Percentiles rank a stretch among this genome's conserved stretches.
phyloP scores from a whole-genome alignment of 495 filamentous ascomycete species.

The Pseudotulostoma volvatum region DNA sequence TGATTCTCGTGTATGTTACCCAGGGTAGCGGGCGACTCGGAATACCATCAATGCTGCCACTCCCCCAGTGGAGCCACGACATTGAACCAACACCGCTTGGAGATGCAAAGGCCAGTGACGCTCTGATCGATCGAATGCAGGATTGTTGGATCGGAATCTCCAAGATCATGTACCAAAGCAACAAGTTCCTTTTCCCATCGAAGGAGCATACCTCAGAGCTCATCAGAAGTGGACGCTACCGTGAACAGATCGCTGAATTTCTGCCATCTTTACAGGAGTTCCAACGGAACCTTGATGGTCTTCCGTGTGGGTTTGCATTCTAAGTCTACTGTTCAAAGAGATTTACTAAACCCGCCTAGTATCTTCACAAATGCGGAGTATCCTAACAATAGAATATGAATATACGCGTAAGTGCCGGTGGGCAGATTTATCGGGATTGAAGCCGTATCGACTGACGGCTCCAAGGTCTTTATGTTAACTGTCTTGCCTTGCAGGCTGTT shows the following conservation, averaged over 20 bases:
- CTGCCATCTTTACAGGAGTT: slow-evolving; percentile 60
- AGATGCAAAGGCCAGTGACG: slow-evolving; percentile 14
- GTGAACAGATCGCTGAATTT: slow-evolving; percentile 61
- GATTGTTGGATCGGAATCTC: slow-evolving; percentile 87
- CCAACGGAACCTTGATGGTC: slow-evolving; percentile 53
- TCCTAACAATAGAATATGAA: slow-evolving; percentile 80
- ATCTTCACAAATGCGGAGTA: slow-evolving; percentile 59
- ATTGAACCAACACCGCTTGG: slow-evolving; percentile 18
- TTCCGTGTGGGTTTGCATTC: slow-evolving; percentile 3
- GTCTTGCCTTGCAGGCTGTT: slow-evolving; percentile 81
- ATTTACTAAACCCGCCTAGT: slow-evolving; percentile 30
- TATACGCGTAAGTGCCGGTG: slow-evolving; percentile 45
- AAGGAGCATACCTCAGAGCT: slow-evolving; percentile 70
- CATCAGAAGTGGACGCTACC: slow-evolving; percentile 71
- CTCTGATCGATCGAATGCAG: slow-evolving; percentile 43
- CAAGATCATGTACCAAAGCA: slow-evolving; percentile 73
- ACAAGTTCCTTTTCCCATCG: slow-evolving; percentile 68
- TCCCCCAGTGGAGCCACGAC: slow-evolving; percentile 37
- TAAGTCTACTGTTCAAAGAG: neutral
- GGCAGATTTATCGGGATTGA: slow-evolving; percentile 12
- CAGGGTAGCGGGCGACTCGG: slow-evolving; percentile 85
- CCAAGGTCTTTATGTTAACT: slow-evolving; percentile 65
- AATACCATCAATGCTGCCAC: slow-evolving; percentile 83
- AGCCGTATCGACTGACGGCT: slow-evolving; percentile 8
- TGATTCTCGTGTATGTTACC: slow-evolving; percentile 77